Percentiles rank a stretch among this genome's conserved stretches.
phyloP scores from a whole-genome alignment of 2,329 filamentous ascomycete genomes.

The Plenodomus biglobosus region DNA sequence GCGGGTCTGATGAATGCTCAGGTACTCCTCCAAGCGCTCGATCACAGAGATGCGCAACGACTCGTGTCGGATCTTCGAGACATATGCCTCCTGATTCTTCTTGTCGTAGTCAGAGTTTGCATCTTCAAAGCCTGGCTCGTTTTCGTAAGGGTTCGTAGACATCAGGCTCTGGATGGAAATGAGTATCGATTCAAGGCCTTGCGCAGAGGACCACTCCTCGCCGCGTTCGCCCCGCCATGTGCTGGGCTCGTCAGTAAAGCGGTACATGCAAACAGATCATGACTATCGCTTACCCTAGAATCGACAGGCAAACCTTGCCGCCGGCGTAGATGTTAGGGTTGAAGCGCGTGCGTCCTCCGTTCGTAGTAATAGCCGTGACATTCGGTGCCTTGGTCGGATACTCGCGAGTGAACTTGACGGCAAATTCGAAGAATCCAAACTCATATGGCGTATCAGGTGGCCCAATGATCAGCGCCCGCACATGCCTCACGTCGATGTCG shows the following conservation, averaged over 20 bases:
- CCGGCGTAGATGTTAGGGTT: slow-evolving; percentile 94
- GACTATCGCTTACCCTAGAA: slow-evolving; percentile 68
- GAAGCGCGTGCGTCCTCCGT: slow-evolving; percentile 83
- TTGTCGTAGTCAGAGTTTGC: slow-evolving; percentile 69
- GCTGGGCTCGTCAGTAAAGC: slow-evolving; percentile 50
- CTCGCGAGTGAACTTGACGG: slow-evolving; percentile 75
- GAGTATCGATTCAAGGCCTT: slow-evolving; percentile 90
- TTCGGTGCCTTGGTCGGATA: slow-evolving; percentile 71
- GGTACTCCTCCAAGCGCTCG: slow-evolving; percentile 76
- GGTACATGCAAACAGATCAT: neutral
- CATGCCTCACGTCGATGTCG: slow-evolving; percentile 84
- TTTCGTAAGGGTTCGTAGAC: slow-evolving; percentile 91
- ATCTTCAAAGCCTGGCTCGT: slow-evolving; percentile 90
- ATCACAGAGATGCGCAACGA: slow-evolving; percentile 84
- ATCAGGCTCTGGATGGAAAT: slow-evolving; percentile 96
- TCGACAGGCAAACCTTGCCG: slow-evolving; percentile 93
- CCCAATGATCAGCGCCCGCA: slow-evolving; percentile 85
- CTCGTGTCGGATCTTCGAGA: slow-evolving; percentile 90
- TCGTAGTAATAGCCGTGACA: slow-evolving; percentile 77
- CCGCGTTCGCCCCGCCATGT: slow-evolving; percentile 91
- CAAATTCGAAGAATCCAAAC: slow-evolving; percentile 95
- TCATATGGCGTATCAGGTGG: slow-evolving; percentile 95
- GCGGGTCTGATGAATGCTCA: slow-evolving; percentile 60
- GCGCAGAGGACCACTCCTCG: slow-evolving; percentile 95
- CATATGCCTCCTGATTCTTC: slow-evolving; percentile 72